phyloP scores from a whole-genome alignment of 768 basidiomycete genomes.

The Russula sp. region DNA sequence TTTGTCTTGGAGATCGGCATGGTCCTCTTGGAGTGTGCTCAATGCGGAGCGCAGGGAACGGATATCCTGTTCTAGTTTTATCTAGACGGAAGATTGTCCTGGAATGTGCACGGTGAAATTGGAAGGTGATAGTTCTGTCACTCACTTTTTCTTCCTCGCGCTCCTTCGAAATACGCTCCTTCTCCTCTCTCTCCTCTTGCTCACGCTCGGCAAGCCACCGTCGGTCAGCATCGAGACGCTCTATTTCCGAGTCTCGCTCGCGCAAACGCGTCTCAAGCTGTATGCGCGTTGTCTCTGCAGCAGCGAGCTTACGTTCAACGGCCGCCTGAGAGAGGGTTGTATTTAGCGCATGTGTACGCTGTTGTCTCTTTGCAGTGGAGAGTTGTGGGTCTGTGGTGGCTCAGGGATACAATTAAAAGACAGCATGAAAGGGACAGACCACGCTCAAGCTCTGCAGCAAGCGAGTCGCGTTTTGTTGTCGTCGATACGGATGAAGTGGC shows the following conservation, averaged over 20 bases:
- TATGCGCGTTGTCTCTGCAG: constrained; percentile 56
- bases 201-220: constrained; percentile 68
- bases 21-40: constrained; percentile 51
- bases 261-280: constrained; percentile 67
- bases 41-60: constrained; percentile 50
- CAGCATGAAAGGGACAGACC: constrained; percentile 38
- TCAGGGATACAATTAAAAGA: neutral
- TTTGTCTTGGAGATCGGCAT: constrained; percentile 59
- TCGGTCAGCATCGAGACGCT: constrained; percentile 66
- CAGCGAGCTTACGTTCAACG: constrained; percentile 64
- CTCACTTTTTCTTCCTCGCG: constrained; percentile 60
- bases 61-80: constrained; percentile 50
- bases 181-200: constrained; percentile 63
- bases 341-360: constrained; percentile 60
- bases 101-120: neutral
- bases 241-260: constrained; percentile 60
- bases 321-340: constrained; percentile 59
- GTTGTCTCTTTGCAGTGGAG: constrained; percentile 64
- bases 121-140: neutral
- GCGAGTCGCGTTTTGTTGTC: constrained; percentile 57
- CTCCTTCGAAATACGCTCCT: constrained; percentile 52
- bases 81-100: constrained; percentile 36
- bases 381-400: constrained; percentile 55
- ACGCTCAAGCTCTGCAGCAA: constrained; percentile 65
- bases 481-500: constrained; percentile 33